These are phyloP conservation scores for Penicillium lividum DNA, from an alignment of 495 filamentous ascomycete genomes.

Conservation along the genomic window DNA sequence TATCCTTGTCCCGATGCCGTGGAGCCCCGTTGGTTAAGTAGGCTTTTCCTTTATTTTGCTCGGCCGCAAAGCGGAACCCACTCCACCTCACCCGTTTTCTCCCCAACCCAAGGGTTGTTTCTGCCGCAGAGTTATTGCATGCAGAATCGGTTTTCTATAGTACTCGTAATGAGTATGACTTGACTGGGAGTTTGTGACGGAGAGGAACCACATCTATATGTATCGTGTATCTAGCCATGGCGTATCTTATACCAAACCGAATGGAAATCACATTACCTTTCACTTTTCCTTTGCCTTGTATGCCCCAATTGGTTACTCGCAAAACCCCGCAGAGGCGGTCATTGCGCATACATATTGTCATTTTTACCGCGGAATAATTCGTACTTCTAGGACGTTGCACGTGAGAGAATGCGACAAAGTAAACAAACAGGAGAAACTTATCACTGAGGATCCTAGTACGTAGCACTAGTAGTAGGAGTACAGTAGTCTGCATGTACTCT, in stretches of 20 bases:
- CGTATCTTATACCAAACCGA: slow-evolving; percentile 13
- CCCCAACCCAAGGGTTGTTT: neutral
- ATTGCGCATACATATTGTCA: no score
- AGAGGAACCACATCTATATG: slow-evolving; percentile 9
- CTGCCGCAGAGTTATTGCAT: neutral
- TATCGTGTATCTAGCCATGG: slow-evolving; percentile 31
- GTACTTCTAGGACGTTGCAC: no score
- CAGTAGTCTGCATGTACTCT: no score
- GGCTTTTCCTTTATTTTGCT: neutral
- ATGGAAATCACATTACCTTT: neutral
- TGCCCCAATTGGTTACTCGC: neutral
- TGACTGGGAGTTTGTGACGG: neutral
- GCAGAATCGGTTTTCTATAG: neutral
- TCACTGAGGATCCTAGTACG: no score
- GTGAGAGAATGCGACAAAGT: no score
- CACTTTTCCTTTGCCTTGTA: neutral
- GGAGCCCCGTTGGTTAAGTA: slow-evolving; percentile 80
- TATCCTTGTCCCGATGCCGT: slow-evolving; percentile 92
- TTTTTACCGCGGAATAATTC: no score
- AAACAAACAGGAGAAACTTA: no score
- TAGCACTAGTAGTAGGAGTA: no score
- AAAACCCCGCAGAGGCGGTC: no score
- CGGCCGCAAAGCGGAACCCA: neutral
- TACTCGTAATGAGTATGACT: neutral
- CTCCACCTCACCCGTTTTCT: slow-evolving; percentile 4